Evolutionary conservation across 306 rosid species (phyloP), one percentile per base, ranked within the genome.

Genomic region (Rosa chinensis): DNA sequence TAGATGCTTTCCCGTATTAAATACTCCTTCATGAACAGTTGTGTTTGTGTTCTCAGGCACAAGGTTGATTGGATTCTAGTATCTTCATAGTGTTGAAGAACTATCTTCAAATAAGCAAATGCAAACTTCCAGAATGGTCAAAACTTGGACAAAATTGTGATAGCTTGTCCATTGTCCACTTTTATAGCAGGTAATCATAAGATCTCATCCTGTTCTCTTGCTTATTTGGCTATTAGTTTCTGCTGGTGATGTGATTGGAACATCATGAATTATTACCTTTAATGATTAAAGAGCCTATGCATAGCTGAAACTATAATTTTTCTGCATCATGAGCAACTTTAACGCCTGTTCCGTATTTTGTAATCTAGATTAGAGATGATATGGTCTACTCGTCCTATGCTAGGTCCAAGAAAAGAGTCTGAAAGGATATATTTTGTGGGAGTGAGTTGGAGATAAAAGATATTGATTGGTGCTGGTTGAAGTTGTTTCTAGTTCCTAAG

Each of bases 11-110:
- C 73, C 18, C 8, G 14, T 48, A 52, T 35, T 72, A 10, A 50
- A 17, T 49, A 14, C 45, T 49, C 62, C 8, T 49, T 20, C 28
- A 13, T 50, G n/a, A 53, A 78, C 17, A 28, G 20, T 63, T 69
- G 8, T 63, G 42, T 67, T 63, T 69, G 8, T 63, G 42, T 67
- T 79, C 45, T 73, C 82, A 87, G 96, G 81, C 68, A 72, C 82
- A 23, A 81, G 77, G 85, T 80, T 91, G 83, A 82, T 87, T 70
- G 80, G 86, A 72, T 72, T 82, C 79, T 88, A 90, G 83, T 77
- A 18, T 32, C 72, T 11, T 21, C 21, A 20, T 74, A 55, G 11
- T 40, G 44, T 68, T 25, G 82, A 72, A 80, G 73, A 73, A 64
- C 21, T 67, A 43, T 21, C 75, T n/a, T 80, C 52, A 72, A 21